These are phyloP conservation scores for Jackrogersella minutella DNA, from an alignment of 495 filamentous ascomycete genomes.

Conservation along the genomic window DNA sequence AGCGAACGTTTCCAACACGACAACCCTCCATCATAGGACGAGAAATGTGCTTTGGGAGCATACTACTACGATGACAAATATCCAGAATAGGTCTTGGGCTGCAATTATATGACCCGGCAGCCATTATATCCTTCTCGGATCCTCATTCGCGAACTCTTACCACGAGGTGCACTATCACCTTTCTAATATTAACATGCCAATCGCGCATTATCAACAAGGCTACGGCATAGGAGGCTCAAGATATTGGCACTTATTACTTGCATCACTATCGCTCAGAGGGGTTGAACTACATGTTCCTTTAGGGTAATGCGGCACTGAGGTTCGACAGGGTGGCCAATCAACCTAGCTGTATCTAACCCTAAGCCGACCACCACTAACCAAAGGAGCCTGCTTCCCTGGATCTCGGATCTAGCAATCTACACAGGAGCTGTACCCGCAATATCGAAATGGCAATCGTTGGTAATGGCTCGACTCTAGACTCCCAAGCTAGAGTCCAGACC, in stretches of 20 bases:
- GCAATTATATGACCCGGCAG: not conserved
- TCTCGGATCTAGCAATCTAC: slow-evolving; percentile 38
- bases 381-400: slow-evolving; percentile 27
- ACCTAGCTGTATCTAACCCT: slow-evolving; percentile 17
- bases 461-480: slow-evolving; percentile 33
- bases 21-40: not conserved
- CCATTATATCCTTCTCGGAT: not conserved
- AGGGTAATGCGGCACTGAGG: slow-evolving; percentile 19
- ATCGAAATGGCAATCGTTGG: slow-evolving; percentile 26
- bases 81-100: not conserved
- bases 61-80: not conserved
- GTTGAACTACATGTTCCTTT: slow-evolving; percentile 17
- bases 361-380: slow-evolving; percentile 20
- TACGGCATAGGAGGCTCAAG: slow-evolving; percentile 8
- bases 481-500: slow-evolving; percentile 26
- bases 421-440: slow-evolving; percentile 24
- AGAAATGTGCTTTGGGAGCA: not conserved
- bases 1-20: slow-evolving; percentile 7
- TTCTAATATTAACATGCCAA: not conserved
- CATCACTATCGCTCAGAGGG: slow-evolving; percentile 10
- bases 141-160: not conserved
- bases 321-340: slow-evolving; percentile 30
- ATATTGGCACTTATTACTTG: slow-evolving; percentile 18
- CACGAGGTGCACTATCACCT: not conserved
- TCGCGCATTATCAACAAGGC: not conserved